Base-by-base conservation (phyloP, 2,329 filamentous ascomycete genomes). In the Paradendryphiella salina region DNA sequence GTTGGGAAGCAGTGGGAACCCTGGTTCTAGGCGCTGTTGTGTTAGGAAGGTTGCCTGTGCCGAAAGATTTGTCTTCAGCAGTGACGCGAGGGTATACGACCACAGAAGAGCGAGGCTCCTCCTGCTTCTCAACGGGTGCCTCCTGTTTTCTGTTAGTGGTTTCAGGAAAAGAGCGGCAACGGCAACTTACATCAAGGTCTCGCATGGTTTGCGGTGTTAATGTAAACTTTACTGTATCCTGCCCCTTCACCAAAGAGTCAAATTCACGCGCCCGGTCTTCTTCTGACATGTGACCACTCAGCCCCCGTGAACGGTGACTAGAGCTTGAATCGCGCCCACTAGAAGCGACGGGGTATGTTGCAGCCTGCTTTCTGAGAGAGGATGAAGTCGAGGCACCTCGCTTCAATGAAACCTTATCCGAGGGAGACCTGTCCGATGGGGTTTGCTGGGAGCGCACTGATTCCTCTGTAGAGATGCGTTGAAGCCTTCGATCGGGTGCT, bases 221-320 rank as follows among this genome's bases (percentile, higher is more conserved):
- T 5, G 77, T 79, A 61, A 76, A 79, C 60, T 80, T 79, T 17
- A 79, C 75, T 4, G 77, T 79, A 21, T 79, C 77, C 36, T 74
- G 70, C 14, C 75, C 69, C 59, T 76, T 74, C 34, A 80, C 72
- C 33, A 79, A 70, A 33, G 73, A 71, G 46, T 80, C 78, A 57
- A 80, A 80, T 52, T 80, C 76, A 10, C 72, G 70, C 45, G 67
- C 60, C 11, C 70, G 64, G 48, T 73, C 71, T 51, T 75, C 73
- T 40, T 73, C 69, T 9, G 72, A 73, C 64, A 72, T 65, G 34
- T 71, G 67, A 11, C 57, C 60, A 38, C 64, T 69, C 8, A 71
- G 39, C 8, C 57, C 59, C 9, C 67, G 61, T 7, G 67, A 62
- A 11, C 67, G 60, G 17, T 64, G 59, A 47, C 70, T 73, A 3